Conservation (phyloP, 441 rosid genomes). For the Viola pubescens region DNA sequence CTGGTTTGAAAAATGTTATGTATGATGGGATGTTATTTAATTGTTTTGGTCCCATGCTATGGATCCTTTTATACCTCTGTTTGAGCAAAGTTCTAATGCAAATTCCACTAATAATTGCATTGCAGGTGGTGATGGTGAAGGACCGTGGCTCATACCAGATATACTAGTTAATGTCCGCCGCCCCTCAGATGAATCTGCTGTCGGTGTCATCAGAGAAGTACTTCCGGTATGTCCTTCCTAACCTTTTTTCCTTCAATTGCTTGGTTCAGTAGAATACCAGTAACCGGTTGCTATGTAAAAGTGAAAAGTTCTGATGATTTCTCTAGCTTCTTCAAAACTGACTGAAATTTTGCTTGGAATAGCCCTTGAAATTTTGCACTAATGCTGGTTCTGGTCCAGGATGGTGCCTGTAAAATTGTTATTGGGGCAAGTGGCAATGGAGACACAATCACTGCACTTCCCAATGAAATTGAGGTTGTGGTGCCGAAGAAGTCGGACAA, state of each 20-base stretch:
- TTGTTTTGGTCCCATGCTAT: too few species aligned
- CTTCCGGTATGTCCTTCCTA: constrained; percentile 45
- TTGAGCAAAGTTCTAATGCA: too few species aligned
- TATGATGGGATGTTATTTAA: too few species aligned
- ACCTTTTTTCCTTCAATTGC: not conserved
- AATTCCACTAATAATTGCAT: not conserved
- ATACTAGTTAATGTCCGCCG: constrained; percentile 70
- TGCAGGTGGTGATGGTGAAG: constrained; percentile 82
- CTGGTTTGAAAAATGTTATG: too few species aligned
- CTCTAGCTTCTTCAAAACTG: too few species aligned
- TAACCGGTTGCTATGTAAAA: not conserved
- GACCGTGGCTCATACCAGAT: constrained; percentile 83
- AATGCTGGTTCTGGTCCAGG: constrained; percentile 31
- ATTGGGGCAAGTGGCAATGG: constrained; percentile 62
- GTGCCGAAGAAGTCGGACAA: constrained; percentile 76
- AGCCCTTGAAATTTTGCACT: too few species aligned
- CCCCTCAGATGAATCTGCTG: constrained; percentile 47
- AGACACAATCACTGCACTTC: constrained; percentile 39
- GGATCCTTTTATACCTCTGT: too few species aligned
- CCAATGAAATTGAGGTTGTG: constrained; percentile 59
- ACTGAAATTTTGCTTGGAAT: too few species aligned
- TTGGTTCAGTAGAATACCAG: not conserved
- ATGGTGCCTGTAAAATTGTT: constrained; percentile 72
- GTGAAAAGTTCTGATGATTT: too few species aligned
- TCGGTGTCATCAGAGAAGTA: constrained; percentile 78